Evolutionary conservation across 2,329 filamentous ascomycete genomes (phyloP).

Genomic region (Knoxdaviesia proteae): DNA sequence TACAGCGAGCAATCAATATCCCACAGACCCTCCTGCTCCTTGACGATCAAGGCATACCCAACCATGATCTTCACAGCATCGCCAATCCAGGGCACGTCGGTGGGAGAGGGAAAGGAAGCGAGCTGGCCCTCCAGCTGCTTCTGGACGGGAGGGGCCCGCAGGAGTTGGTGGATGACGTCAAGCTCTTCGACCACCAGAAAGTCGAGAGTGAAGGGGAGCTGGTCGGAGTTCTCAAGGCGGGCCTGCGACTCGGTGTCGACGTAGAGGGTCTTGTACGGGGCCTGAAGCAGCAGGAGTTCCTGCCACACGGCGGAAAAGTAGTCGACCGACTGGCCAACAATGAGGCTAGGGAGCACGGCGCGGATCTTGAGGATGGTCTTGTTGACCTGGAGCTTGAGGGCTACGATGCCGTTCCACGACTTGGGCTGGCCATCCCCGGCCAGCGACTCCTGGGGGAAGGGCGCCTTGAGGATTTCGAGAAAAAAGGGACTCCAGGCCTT

Average conservation of each 20-base stretch:
- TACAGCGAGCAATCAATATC: constrained; percentile 93
- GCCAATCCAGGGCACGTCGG: constrained; percentile 58
- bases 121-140: constrained; percentile 74
- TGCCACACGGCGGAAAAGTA: constrained; percentile 82
- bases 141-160: constrained; percentile 73
- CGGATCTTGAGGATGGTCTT: constrained; percentile 85
- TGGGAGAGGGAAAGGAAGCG: constrained; percentile 28
- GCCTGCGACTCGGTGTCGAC: constrained; percentile 72
- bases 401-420: constrained; percentile 60
- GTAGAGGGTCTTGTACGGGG: constrained; percentile 62
- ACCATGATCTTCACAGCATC: constrained; percentile 75
- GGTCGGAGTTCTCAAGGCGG: constrained; percentile 72
- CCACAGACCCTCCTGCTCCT: constrained; percentile 88
- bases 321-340: constrained; percentile 61
- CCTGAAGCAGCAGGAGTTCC: constrained; percentile 56
- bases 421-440: constrained; percentile 32
- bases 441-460: constrained; percentile 42
- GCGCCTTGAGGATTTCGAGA: constrained; percentile 52
- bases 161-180: constrained; percentile 80
- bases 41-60: constrained; percentile 72
- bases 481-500: constrained; percentile 81
- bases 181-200: constrained; percentile 85
- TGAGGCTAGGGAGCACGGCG: constrained; percentile 57
- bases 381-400: constrained; percentile 82
- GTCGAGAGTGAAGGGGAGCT: constrained; percentile 84